Evolutionary conservation across 192 early-diverging fungal species (phyloP).

Genomic region (Podila epicladia): DNA sequence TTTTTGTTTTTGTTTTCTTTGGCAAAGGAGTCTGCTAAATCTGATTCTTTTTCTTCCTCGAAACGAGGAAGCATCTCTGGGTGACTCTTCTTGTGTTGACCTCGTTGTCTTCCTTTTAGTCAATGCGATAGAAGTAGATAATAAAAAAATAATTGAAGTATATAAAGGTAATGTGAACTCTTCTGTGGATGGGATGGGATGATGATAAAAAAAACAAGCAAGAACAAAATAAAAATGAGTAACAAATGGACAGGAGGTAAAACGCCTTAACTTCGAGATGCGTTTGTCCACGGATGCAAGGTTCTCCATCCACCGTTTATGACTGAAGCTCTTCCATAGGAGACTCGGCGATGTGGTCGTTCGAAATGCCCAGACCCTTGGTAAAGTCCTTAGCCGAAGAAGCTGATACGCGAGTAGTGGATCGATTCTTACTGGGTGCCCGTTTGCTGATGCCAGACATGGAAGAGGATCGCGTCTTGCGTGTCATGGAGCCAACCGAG

Average conservation of each 20-base stretch:
- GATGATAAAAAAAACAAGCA: background rate
- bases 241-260: conserved; percentile 6
- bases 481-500: conserved; percentile 20
- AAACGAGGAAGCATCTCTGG: too few species aligned
- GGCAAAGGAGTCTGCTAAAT: too few species aligned
- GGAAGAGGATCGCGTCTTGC: conserved; percentile 38
- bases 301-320: background rate
- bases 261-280: background rate
- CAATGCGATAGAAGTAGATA: too few species aligned
- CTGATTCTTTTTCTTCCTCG: too few species aligned
- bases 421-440: conserved; percentile 22
- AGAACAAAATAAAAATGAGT: conserved; percentile 11
- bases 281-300: background rate
- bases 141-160: background rate
- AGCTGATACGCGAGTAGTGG: conserved; percentile 21
- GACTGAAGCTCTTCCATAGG: conserved; percentile 20
- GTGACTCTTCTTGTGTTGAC: too few species aligned
- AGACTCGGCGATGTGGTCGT: conserved; percentile 28
- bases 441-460: conserved; percentile 45
- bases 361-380: conserved; percentile 39
- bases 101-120: too few species aligned
- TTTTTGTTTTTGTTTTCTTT: too few species aligned
- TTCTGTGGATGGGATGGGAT: too few species aligned
- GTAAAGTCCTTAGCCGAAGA: conserved; percentile 20
- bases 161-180: background rate